Percentiles rank a stretch among this genome's conserved stretches.
These are phyloP conservation scores for Boletus vermiculosoides DNA, from an alignment of 768 basidiomycete genomes.

Conservation along the genomic window DNA sequence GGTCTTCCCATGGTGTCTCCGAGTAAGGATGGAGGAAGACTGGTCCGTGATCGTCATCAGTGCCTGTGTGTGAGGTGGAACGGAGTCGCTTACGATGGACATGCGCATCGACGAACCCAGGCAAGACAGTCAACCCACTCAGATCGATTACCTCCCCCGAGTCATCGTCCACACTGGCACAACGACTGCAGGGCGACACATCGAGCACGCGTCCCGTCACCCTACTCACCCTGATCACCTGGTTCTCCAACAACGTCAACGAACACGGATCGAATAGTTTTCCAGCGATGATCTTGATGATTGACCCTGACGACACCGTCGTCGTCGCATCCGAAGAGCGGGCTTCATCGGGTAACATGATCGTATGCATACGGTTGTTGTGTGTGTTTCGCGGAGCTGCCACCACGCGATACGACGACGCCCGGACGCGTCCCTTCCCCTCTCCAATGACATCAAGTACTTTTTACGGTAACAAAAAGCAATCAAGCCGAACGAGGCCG, in stretches of 20 bases:
- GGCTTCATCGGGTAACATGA: no score
- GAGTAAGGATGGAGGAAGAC: slow-evolving; percentile 62
- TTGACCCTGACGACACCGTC: neutral
- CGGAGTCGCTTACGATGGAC: slow-evolving; percentile 43
- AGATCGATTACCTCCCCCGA: slow-evolving; percentile 42
- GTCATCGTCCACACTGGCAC: no score
- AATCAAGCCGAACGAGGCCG: no score
- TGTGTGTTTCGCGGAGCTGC: no score
- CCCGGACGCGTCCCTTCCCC: no score
- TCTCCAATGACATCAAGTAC: no score
- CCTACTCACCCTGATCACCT: slow-evolving; percentile 47
- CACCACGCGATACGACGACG: no score
- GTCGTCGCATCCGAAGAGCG: no score
- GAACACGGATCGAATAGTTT: slow-evolving; percentile 50
- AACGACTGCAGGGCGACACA: no score
- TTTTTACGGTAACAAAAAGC: no score
- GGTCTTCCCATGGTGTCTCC: slow-evolving; percentile 62
- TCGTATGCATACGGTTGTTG: no score
- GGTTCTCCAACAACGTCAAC: slow-evolving; percentile 42
- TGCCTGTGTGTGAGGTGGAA: no score
- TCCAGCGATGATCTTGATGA: slow-evolving; percentile 38
- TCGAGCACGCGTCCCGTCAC: slow-evolving; percentile 49
- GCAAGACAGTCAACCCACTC: slow-evolving; percentile 46
- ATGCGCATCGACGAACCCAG: slow-evolving; percentile 58
- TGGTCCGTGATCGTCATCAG: neutral